These are phyloP conservation scores for Geotrichum histeridarum DNA, from an alignment of 1,139 yeast genomes.

Conservation along the genomic window DNA sequence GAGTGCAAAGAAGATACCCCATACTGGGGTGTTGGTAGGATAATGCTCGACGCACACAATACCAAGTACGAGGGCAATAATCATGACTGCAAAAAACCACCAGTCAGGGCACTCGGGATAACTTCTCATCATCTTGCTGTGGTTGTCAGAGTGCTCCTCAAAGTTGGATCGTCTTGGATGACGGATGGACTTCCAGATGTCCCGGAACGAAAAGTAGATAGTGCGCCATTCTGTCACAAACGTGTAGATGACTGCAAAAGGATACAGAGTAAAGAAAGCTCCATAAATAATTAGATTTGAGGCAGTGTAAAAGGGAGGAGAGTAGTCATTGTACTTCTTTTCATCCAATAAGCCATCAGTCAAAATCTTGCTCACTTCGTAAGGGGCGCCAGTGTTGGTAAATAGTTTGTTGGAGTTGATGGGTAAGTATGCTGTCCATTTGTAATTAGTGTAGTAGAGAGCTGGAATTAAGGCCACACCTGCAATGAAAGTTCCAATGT, in stretches of 20 bases:
- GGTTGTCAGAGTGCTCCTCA: conserved; percentile 23
- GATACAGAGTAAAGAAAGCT: conserved; percentile 32
- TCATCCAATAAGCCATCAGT: conserved; percentile 37
- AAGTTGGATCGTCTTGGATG: conserved; percentile 36
- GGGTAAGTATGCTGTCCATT: conserved; percentile 51
- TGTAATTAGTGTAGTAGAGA: conserved; percentile 49
- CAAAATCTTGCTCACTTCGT: conserved; percentile 43
- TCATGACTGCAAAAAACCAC: conserved; percentile 48
- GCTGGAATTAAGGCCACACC: conserved; percentile 42
- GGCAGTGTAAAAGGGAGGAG: conserved; percentile 47
- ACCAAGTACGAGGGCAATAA: conserved; percentile 47
- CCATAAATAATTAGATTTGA: conserved; percentile 41
- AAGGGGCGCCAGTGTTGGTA: conserved; percentile 46
- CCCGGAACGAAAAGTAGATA: conserved; percentile 19
- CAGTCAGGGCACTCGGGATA: conserved; percentile 60
- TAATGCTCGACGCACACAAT: conserved; percentile 46
- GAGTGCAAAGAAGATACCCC: conserved; percentile 55
- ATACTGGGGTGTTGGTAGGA: conserved; percentile 44
- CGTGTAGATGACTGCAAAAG: conserved; percentile 25
- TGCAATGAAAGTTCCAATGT: conserved; percentile 43
- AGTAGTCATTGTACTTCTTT: conserved; percentile 33
- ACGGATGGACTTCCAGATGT: conserved; percentile 28
- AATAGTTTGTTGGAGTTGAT: conserved; percentile 48
- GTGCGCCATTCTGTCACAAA: conserved; percentile 24
- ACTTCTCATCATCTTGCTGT: conserved; percentile 42